Evolutionary conservation across 108 stramenopile genomes (phyloP), one percentile per base, ranked within the genome.

Genomic region (Conticribra weissflogii): DNA sequence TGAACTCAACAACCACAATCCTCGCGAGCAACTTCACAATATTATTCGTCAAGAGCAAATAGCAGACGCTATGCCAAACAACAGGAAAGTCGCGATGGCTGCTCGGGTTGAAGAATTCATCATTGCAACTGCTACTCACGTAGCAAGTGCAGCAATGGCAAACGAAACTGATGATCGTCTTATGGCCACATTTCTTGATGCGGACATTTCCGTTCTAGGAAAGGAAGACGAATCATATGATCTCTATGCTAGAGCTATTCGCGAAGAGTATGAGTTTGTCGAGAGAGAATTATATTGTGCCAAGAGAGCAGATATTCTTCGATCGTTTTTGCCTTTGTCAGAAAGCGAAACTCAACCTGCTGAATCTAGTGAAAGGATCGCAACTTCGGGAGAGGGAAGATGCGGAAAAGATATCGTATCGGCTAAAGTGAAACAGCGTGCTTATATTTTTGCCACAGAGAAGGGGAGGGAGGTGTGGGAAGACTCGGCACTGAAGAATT

Each of bases 121-220:
- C 34, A 41, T 76, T 18, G 79, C 79, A 32, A 83, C 74, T 14
- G 75, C 70, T 53, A 54, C 54, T 48, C 83, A 83, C 50, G 66
- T 65, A 18, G 2, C 34, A 25, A 71, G 56, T 50, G 67, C 75
- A 17, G 30, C 16, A 32, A 17, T 55, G 63, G 73, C 73, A 19
- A 61, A 72, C 41, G 23, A 61, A 48, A 18, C 54, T 16, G 33
- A 70, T 30, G 54, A 79, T 59, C 50, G 12, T 23, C 48, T 48
- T 0, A 64, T 85, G 30, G 68, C 73, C 1, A 48, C 69, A 34
- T 91, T 94, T 67, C 78, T 94, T 56, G 93, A 94, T 70, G 80
- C 89, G 8, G 93, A 94, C 74, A 87, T 94, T 81, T 80, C 93
- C 22, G 89, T 94, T 9, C 62, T 94, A 36, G 93, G 87, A 22